Conservation (phyloP, 176 grass and related monocot species). For the Oryza punctata region DNA sequence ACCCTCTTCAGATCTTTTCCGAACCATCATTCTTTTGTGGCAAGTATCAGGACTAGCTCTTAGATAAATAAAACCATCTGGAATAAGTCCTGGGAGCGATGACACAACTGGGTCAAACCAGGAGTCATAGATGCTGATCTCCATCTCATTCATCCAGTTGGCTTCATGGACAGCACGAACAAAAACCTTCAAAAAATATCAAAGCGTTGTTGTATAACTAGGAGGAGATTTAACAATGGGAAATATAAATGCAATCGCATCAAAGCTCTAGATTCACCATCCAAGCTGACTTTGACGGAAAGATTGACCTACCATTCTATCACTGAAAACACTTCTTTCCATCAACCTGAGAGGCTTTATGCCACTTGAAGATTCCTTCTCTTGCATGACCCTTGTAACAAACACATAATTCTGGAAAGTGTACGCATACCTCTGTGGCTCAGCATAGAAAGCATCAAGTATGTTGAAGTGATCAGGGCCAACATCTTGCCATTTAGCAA, state of each 20-base stretch:
- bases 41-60: slow-evolving; percentile 78
- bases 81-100: slow-evolving; percentile 68
- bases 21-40: slow-evolving; percentile 68
- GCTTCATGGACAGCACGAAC: slow-evolving; percentile 78
- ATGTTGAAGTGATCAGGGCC: slow-evolving; percentile 91
- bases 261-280: slow-evolving; percentile 15
- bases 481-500: slow-evolving; percentile 81
- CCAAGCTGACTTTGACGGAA: not conserved
- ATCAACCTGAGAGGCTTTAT: slow-evolving; percentile 80
- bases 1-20: slow-evolving; percentile 68
- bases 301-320: slow-evolving; percentile 65
- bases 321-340: slow-evolving; percentile 94
- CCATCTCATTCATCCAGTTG: slow-evolving; percentile 88
- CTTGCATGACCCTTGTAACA: slow-evolving; percentile 87
- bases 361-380: slow-evolving; percentile 73
- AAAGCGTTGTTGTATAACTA: not conserved
- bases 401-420: slow-evolving; percentile 96
- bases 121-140: slow-evolving; percentile 82
- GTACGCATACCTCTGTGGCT: slow-evolving; percentile 89
- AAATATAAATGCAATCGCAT: not conserved
- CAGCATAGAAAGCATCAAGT: slow-evolving; percentile 81
- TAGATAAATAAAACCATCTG: slow-evolving; percentile 86
- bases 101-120: slow-evolving; percentile 88
- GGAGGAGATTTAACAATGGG: not conserved
- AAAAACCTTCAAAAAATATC: slow-evolving; percentile 58